These are phyloP conservation scores for Lasiosphaeria miniovina DNA, from an alignment of 495 filamentous ascomycete genomes.

Conservation along the genomic window DNA sequence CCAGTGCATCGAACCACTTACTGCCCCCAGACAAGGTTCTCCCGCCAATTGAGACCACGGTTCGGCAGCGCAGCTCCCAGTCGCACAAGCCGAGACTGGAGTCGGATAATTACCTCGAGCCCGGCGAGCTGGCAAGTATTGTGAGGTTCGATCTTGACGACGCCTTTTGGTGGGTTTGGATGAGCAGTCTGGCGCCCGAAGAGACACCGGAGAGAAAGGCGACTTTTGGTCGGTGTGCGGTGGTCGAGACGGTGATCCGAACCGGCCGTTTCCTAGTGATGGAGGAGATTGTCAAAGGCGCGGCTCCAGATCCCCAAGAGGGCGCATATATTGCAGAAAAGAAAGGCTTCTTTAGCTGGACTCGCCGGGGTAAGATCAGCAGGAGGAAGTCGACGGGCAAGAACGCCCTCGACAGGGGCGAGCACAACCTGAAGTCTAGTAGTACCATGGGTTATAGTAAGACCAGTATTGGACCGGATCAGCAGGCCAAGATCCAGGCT, in stretches of 20 bases:
- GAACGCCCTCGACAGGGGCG: conserved; percentile 35
- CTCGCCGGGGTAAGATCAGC: conserved; percentile 62
- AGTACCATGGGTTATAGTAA: conserved; percentile 65
- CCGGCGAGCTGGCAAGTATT: conserved; percentile 92
- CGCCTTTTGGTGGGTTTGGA: conserved; percentile 99
- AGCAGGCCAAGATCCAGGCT: conserved; percentile 87
- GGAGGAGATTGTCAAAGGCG: conserved; percentile 95
- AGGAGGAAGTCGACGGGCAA: conserved; percentile 67
- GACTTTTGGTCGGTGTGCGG: conserved; percentile 88
- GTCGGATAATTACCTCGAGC: conserved; percentile 66
- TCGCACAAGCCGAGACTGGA: conserved; percentile 73
- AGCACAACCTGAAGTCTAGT: conserved; percentile 27
- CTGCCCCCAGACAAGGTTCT: conserved; percentile 87
- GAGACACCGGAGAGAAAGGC: conserved; percentile 82
- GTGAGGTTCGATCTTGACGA: conserved; percentile 84
- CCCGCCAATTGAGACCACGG: conserved; percentile 71
- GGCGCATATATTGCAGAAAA: conserved; percentile 91
- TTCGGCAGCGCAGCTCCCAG: conserved; percentile 79
- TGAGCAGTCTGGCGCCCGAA: conserved; percentile 89
- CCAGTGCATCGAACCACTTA: conserved; percentile 57
- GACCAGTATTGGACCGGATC: conserved; percentile 84
- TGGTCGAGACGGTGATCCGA: conserved; percentile 81
- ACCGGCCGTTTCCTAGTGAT: conserved; percentile 87
- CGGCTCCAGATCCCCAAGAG: conserved; percentile 77
- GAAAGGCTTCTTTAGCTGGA: conserved; percentile 85